Evolutionary conservation across 495 filamentous ascomycete species (phyloP), one percentile per base, ranked within the genome.

Genomic region (Stereocaulon alpinum): DNA sequence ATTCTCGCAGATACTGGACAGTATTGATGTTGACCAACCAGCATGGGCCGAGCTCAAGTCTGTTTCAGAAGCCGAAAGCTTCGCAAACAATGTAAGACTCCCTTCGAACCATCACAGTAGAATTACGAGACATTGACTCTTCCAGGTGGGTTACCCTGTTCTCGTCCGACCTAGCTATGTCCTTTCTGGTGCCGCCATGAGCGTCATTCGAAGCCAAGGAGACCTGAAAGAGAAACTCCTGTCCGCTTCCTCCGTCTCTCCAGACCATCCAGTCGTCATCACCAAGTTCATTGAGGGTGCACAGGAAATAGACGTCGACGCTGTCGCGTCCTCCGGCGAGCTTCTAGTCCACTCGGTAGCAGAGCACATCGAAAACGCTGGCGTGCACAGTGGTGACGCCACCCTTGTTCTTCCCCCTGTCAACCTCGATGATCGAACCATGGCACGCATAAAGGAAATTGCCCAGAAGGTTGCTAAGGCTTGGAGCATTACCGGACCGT

Each of bases 251-350:
- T 88, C 94, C 45, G 93, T 98, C 61, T 96, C 92, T 20, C 86
- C 86, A 41, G 93, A 98, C 68, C 89, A 96, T 73, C 92, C 92
- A 18, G 92, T 98, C 27, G 92, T 98, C 58, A 98, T 98, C 70
- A 96, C 92, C 54, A 94, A 98, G 74, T 96, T 94, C 74, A 96
- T 98, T 62, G 89, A 95, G 72, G 91, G 91, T 63, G 92, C 92
- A 29, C 84, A 96, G 75, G 92, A 98, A 69, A 96, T 98, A 63
- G 92, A 98, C 71, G 92, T 96, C 75, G 92, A 98, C 68, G 93
- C 87, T 56, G 93, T 98, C 50, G 92, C 89, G 27, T 88, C 86
- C 44, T 79, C 85, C 62, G 92, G 92, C 61, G 87, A 86, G 64
- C 79, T 98, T 40, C 77, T 98, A 22, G 78, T 95, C 44, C 92